Base-by-base conservation (phyloP, 495 filamentous ascomycete genomes). In the Podospora australis region DNA sequence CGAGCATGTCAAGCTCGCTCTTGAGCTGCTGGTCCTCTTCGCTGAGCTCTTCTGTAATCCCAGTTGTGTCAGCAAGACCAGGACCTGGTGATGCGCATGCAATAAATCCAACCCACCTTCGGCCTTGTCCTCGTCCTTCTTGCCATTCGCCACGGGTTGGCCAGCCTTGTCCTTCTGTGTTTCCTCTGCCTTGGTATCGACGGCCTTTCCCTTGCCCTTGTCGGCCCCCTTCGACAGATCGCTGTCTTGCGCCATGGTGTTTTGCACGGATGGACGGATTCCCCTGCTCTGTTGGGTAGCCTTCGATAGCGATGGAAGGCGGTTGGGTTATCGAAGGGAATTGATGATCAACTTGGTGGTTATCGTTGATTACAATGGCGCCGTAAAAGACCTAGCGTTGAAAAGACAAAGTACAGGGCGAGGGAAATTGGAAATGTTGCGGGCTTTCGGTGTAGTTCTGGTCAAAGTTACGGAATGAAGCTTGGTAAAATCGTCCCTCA, bases 11-110 rank as follows among this genome's bases (percentile, higher is more conserved):
- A 45, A 99, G 87, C 71, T 97, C 94, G 63, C 78, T 88, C 74
- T 97, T 99, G 58, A 99, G 80, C 71, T 95, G 87, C 66, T 96
- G 90, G 57, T 99, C 92, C 67, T 99, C 92, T 58, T 97, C 92
- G 64, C 80, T 97, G 53, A 99, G 82, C 67, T 99, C 92, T 67
- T 96, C 62, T 53, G 70, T 70, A 69, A 26, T 17, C 6, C 35
- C 24, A 42, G 39, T n/a, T 28, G 1, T 56, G 65, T 69, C 46
- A 61, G 58, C 52, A 49, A 22, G 28, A 44, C 38, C 16, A 11
- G 19, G 7, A 11, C 28, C 10, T 43, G 49, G 13, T 21, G n/a
- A 23, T 43, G 10, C 22, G 4, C 6, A 43, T 43, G 40, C 21
- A 41, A 21, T 38, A 23, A 38, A 44, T 38, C 41, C 46, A 55